phyloP scores from a whole-genome alignment of 2,329 filamentous ascomycete genomes.

The Fusarium papillatum region DNA sequence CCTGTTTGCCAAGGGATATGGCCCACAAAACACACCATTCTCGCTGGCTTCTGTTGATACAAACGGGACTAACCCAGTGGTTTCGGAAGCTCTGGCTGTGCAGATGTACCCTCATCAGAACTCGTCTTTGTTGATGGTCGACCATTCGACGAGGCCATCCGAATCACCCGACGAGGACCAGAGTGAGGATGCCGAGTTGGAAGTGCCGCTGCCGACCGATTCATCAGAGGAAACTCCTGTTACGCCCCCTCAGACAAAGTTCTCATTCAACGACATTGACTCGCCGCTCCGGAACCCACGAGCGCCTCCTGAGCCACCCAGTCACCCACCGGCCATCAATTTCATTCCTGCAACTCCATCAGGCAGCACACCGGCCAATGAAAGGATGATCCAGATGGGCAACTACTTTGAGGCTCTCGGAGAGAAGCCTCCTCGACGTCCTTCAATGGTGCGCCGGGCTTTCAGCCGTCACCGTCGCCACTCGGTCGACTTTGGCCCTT shows the following conservation, averaged over 20 bases:
- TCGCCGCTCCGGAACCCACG: slow-evolving; percentile 74
- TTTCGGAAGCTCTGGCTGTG: slow-evolving; percentile 73
- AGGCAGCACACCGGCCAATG: slow-evolving; percentile 67
- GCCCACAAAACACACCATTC: slow-evolving; percentile 72
- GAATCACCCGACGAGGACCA: slow-evolving; percentile 56
- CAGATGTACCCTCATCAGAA: slow-evolving; percentile 76
- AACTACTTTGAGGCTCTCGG: slow-evolving; percentile 65
- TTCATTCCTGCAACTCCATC: slow-evolving; percentile 76
- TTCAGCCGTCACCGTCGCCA: slow-evolving; percentile 63
- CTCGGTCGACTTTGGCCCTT: slow-evolving; percentile 57
- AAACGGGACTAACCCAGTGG: slow-evolving; percentile 71
- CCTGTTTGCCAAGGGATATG: slow-evolving; percentile 65
- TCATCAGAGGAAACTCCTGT: slow-evolving; percentile 56
- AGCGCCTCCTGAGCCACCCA: slow-evolving; percentile 67
- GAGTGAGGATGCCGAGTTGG: slow-evolving; percentile 35
- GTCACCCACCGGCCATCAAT: slow-evolving; percentile 59
- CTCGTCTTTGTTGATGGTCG: slow-evolving; percentile 72
- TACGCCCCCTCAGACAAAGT: slow-evolving; percentile 66
- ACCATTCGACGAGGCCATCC: slow-evolving; percentile 66
- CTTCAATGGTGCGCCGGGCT: slow-evolving; percentile 67
- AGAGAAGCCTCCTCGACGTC: slow-evolving; percentile 59
- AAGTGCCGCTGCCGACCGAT: slow-evolving; percentile 50
- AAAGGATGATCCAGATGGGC: slow-evolving; percentile 65
- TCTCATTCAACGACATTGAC: slow-evolving; percentile 67
- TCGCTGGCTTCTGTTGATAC: slow-evolving; percentile 73